Conservation (phyloP, 2,329 filamentous ascomycete genomes). For the Blastomyces emzantsi region DNA sequence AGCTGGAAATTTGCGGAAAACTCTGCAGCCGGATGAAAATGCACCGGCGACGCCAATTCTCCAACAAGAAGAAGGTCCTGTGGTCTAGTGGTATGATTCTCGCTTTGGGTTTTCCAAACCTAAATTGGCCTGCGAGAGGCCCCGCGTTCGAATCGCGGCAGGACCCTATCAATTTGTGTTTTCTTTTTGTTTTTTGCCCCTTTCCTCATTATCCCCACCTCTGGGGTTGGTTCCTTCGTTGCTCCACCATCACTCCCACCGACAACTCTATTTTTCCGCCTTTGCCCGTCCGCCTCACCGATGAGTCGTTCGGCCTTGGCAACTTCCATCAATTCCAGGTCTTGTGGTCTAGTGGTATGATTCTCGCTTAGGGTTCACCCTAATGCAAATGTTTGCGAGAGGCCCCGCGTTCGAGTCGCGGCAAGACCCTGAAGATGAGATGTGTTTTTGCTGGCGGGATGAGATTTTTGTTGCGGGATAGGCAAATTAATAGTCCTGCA, state of each 20-base stretch:
- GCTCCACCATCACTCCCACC: neutral
- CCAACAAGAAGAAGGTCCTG: constrained; percentile 1
- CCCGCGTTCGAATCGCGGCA: constrained; percentile 12
- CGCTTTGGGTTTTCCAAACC: constrained; percentile 27
- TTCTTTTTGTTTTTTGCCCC: neutral
- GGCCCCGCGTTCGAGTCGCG: constrained; percentile 10
- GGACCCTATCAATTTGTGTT: constrained; percentile 3
- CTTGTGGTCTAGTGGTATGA: too few relatives aligned
- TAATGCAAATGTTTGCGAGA: constrained; percentile 7
- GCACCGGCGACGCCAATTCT: neutral
- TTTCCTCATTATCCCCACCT: neutral
- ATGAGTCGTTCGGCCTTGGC: neutral
- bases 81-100: constrained; percentile 39
- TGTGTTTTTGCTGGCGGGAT: neutral
- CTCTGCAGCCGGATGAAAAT: neutral
- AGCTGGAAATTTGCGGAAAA: too few relatives aligned
- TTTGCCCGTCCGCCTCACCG: neutral
- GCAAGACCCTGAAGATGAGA: constrained; percentile 2
- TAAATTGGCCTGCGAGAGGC: constrained; percentile 12
- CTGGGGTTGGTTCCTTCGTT: too few relatives aligned
- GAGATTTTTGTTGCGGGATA: neutral
- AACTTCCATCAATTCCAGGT: neutral
- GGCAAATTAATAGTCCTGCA: neutral
- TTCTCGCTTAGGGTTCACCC: constrained; percentile 31
- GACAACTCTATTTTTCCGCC: neutral